Base-by-base conservation (phyloP, 306 rosid species). In the Abrus precatorius region DNA sequence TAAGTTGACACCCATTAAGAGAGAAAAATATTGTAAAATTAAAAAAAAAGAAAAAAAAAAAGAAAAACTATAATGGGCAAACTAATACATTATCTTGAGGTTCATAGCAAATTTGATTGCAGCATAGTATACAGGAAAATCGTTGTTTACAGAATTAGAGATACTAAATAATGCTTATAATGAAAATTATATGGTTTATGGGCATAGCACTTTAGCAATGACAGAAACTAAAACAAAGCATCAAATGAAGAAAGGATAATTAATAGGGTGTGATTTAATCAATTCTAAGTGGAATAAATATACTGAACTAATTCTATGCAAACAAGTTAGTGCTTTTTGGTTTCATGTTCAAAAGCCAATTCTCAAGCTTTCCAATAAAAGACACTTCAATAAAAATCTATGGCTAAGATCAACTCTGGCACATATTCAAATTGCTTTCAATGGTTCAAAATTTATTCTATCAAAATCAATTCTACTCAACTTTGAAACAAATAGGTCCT, bases 41-140 rank as follows among this genome's bases (percentile, higher is more conserved):
- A 30, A 12, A 6, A 29, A 29, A 68, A 27, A 45, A 4, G 32
- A 70, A 7, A 34, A 29, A 56, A 0, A n/a, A 7, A 4, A 38
- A 62, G 57, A 34, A 41, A 47, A 33, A 56, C 12, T 72, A 13
- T 43, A 27, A 50, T 49, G 41, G 65, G 65, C 43, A 40, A 53
- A 77, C 12, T 49, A 33, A 68, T 57, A 68, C 34, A 60, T 74
- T 59, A 59, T 30, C 10, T 9, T 72, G 27, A 74, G 29, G 68
- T 60, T 44, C 33, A 45, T 28, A 29, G 56, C 56, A 64, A 14
- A 36, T 52, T 4, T 60, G 38, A 57, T 33, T 20, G 38, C 63
- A 76, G 72, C 20, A 29, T 1, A 57, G 63, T 9, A 62, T 48
- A 11, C 49, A 27, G n/a, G 73, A 13, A 10, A 48, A 49, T 12